Evolutionary conservation across 495 filamentous ascomycete species (phyloP), one percentile per base, ranked within the genome.

Genomic region (Penicillium soppii): DNA sequence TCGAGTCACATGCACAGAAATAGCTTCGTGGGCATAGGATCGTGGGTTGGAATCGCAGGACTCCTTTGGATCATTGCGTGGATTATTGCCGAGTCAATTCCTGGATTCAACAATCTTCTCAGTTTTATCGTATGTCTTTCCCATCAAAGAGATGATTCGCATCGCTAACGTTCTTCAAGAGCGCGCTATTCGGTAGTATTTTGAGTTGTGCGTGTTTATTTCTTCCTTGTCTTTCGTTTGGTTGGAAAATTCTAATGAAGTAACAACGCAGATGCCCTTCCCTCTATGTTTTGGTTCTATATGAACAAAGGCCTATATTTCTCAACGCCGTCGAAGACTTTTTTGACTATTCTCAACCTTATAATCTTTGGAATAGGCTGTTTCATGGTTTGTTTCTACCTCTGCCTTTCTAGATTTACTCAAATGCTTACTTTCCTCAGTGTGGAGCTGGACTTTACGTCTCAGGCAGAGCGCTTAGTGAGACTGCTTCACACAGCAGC

Each of bases 11-110:
- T 86, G 70, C 78, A 76, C 70, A 80, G 76, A n/a, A 65, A 73
- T 21, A 81, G 72, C 30, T 78, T 77, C 69, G 48, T 70, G 20
- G 57, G 52, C 33, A 66, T 62, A n/a, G 66, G 63, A 10, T 67
- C 73, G 4, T 90, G 86, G 86, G 56, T 82, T 2, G 59, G 53
- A 1, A 78, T 88, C 13, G 73, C 79, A 17, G 49, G 75, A 7
- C 33, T 57, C 43, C 67, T 86, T 33, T 87, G 83, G 62, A 43
- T 81, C 7, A 53, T 86, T 21, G 82, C 83, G 5, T 89, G 82
- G 79, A 61, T 89, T 40, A 82, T 90, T 55, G 84, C 84, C 12
- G 78, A 84, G 58, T 79, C 82, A 5, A 85, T 89, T 32, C 87
- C 87, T 1, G 79, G 83, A 57, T 89, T 89, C 69, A 82, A 77